A percentile compares a stretch with the other conserved stretches of the same genome.
Conservation (phyloP, 2,329 filamentous ascomycete genomes). For the Aciculosporium take region DNA sequence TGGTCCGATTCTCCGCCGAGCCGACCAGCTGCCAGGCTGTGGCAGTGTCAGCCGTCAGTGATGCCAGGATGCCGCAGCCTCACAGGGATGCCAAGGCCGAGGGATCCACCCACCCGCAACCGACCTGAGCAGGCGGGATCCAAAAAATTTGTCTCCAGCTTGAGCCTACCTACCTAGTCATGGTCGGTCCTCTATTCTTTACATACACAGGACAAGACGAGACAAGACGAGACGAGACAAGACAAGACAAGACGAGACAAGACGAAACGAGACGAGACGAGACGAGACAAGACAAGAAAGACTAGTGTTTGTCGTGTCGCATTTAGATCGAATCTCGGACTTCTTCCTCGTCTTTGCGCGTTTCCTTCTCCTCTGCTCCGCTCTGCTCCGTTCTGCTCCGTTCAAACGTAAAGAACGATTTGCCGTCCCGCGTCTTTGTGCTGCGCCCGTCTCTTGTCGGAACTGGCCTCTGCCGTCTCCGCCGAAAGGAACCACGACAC, state of each 20-base stretch:
- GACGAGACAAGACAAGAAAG: too few relatives aligned
- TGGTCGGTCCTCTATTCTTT: background rate
- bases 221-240: background rate
- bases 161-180: background rate
- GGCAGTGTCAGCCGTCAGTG: background rate
- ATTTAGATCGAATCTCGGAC: too few relatives aligned
- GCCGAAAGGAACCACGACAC: background rate
- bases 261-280: too few relatives aligned
- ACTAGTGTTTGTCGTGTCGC: too few relatives aligned
- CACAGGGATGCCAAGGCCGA: too few relatives aligned
- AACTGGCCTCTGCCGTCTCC: background rate
- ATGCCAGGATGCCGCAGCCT: background rate
- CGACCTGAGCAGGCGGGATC: background rate
- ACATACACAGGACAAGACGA: background rate
- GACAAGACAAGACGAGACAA: too few relatives aligned
- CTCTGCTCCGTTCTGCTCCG: too few relatives aligned
- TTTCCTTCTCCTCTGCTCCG: too few relatives aligned
- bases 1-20: slow-evolving; percentile 13
- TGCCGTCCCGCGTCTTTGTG: background rate
- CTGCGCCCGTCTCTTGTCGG: background rate
- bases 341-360: too few relatives aligned
- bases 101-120: background rate
- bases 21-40: background rate
- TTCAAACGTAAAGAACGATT: too few relatives aligned
- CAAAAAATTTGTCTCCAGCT: background rate